Evolutionary conservation across 164 flowering plant species (phyloP).

Genomic region (Magnolia officinalis): DNA sequence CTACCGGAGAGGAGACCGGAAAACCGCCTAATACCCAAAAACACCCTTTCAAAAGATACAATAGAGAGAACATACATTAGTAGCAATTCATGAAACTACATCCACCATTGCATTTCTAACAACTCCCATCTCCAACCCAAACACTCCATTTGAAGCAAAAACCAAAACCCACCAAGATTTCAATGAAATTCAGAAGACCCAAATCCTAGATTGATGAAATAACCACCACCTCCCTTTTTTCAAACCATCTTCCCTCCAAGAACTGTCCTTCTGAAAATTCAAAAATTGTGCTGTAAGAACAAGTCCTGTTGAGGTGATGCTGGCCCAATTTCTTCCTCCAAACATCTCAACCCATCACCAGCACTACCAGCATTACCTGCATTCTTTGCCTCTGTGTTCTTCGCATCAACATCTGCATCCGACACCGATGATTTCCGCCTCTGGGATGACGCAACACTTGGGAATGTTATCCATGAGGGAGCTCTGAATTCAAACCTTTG

Average conservation of each 20-base stretch:
- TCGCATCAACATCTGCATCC: constrained; percentile 56
- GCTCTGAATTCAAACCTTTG: constrained; percentile 82
- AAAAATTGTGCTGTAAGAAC: constrained; percentile 92
- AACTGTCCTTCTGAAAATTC: not conserved
- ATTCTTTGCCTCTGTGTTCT: constrained; percentile 34
- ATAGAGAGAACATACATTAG: constrained; percentile 4
- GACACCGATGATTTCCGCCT: constrained; percentile 90
- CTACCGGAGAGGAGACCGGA: not conserved
- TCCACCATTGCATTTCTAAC: constrained; percentile 5
- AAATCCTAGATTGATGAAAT: constrained; percentile 3
- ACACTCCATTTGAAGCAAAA: not conserved
- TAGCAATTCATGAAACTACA: constrained; percentile 14
- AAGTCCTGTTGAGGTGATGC: constrained; percentile 81
- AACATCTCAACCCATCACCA: constrained; percentile 61
- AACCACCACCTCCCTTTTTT: not conserved
- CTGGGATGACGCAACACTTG: constrained; percentile 88
- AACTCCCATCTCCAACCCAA: constrained; percentile 5
- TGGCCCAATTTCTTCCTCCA: constrained; percentile 93
- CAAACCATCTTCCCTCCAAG: not conserved
- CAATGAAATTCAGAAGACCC: not conserved
- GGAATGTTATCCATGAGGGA: constrained; percentile 96
- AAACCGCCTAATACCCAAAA: not conserved
- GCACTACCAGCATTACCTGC: constrained; percentile 22
- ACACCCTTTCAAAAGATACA: not conserved
- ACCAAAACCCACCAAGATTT: constrained; percentile 3